Evolutionary conservation across 1,284 basidiomycete species (phyloP), one percentile per base, ranked within the genome.

Genomic region (Boletus mariae): DNA sequence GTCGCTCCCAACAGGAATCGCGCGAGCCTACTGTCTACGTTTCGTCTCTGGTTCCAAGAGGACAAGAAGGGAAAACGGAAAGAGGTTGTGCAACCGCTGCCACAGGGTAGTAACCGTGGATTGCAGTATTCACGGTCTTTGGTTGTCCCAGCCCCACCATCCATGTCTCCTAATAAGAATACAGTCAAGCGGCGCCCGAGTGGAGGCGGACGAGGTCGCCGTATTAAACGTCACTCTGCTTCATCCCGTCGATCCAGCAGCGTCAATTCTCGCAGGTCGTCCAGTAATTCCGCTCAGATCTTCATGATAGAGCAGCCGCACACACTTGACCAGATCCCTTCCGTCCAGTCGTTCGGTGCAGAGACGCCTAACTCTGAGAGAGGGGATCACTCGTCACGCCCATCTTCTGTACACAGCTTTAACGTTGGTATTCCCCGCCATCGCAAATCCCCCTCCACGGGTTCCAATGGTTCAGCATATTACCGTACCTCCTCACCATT

Each of bases 231-330:
- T 12, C 79, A 79, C 0, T 87, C 85, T 0, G 72, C 81, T 29
- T 88, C 87, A 0, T 90, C 88, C 37, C 78, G 84, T 45, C 80
- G 89, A 29, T 91, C 88, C 9, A 91, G 88, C 63, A 91, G 89
- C 60, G 86, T 90, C 56, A 90, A 90, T 61, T 92, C 89, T 10
- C 75, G 83, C 40, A 75, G 88, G 43, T 90, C 87, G 0, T 90
- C 87, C 10, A 77, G 80, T 12, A 75, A 84, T 29, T 89, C 85
- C 11, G 76, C 78, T 53, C 85, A 86, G 54, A 73, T 83, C 63
- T 67, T 80, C 1, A 59, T 79, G 8, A 66, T 85, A 43, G 85
- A 86, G 50, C 83, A 82, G 7, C 79, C 82, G 4, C 68, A 68
- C 31, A 67, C 71, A 42, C 57, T 68, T 5, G 74, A 77, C 15